Conservation (phyloP, 441 rosid genomes). For the Arabidopsis lyrata region DNA sequence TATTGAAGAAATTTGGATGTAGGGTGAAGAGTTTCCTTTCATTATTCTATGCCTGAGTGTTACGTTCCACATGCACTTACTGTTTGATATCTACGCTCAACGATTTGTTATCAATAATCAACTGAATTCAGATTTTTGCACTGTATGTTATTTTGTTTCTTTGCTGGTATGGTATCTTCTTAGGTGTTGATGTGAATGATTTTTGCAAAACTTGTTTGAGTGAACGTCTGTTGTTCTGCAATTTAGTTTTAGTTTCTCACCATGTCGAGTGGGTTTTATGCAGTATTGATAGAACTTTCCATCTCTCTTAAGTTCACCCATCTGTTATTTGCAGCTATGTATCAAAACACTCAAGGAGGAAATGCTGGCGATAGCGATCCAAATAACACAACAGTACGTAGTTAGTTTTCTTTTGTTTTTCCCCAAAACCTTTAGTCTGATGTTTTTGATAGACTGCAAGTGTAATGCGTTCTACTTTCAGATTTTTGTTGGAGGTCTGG, state of each 20-base stretch:
- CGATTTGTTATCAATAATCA: constrained; percentile 3
- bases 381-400: constrained; percentile 93
- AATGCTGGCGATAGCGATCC: constrained; percentile 88
- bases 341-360: constrained; percentile 71
- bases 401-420: constrained; percentile 39
- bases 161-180: constrained; percentile 4
- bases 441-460: constrained; percentile 27
- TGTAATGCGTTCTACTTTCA: constrained; percentile 43
- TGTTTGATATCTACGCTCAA: not conserved
- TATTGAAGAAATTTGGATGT: not conserved
- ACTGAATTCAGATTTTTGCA: constrained; percentile 25
- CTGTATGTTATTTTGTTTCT: constrained; percentile 17
- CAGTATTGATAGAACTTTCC: not conserved
- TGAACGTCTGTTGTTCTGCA: constrained; percentile 12
- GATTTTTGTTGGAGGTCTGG: constrained; percentile 77
- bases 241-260: constrained; percentile 34
- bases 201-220: not conserved
- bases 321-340: constrained; percentile 74
- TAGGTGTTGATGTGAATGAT: constrained; percentile 16
- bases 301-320: constrained; percentile 32
- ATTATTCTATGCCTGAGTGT: not conserved
- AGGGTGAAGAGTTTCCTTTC: constrained; percentile 2
- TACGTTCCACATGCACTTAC: not conserved
- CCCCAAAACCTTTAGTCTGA: constrained; percentile 9
- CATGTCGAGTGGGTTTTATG: constrained; percentile 31